Conservation (phyloP, 2,329 filamentous ascomycete species). For the Helminthosporium solani region DNA sequence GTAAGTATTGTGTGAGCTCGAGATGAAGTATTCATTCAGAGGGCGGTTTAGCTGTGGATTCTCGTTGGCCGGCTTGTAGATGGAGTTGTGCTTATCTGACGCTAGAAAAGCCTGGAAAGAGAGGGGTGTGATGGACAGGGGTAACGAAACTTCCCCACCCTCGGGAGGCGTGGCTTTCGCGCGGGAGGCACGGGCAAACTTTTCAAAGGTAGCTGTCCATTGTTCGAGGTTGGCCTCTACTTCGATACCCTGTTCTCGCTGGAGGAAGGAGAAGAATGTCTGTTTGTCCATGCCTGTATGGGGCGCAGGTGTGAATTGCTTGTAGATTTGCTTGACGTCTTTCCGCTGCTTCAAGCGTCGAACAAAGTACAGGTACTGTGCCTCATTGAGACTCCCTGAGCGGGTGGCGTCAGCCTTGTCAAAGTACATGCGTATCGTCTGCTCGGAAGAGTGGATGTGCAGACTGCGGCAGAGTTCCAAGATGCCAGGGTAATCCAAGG, state of each 20-base stretch:
- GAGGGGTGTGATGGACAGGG: conserved; percentile 69
- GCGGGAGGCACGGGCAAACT: conserved; percentile 54
- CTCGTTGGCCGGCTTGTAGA: conserved; percentile 62
- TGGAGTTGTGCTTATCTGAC: conserved; percentile 58
- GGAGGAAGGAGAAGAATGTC: conserved; percentile 76
- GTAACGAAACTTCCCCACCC: conserved; percentile 42
- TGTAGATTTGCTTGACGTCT: conserved; percentile 76
- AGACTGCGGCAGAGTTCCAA: conserved; percentile 83
- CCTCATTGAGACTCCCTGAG: conserved; percentile 69
- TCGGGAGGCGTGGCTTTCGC: conserved; percentile 46
- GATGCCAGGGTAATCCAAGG: conserved; percentile 74
- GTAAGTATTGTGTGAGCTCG: conserved; percentile 98
- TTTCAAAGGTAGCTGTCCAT: conserved; percentile 74
- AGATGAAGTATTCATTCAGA: conserved; percentile 96
- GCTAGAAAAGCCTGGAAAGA: conserved; percentile 64
- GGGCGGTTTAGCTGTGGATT: conserved; percentile 73
- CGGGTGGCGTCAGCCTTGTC: conserved; percentile 66
- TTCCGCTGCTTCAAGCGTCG: conserved; percentile 77
- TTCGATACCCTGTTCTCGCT: conserved; percentile 72
- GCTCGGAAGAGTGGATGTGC: conserved; percentile 84
- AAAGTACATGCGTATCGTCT: conserved; percentile 73
- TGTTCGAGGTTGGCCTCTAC: conserved; percentile 63
- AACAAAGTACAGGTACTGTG: conserved; percentile 82
- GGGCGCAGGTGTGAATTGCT: conserved; percentile 54
- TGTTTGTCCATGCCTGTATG: conserved; percentile 65